Conservation (phyloP, 768 basidiomycete genomes). For the Mycena galericulata region DNA sequence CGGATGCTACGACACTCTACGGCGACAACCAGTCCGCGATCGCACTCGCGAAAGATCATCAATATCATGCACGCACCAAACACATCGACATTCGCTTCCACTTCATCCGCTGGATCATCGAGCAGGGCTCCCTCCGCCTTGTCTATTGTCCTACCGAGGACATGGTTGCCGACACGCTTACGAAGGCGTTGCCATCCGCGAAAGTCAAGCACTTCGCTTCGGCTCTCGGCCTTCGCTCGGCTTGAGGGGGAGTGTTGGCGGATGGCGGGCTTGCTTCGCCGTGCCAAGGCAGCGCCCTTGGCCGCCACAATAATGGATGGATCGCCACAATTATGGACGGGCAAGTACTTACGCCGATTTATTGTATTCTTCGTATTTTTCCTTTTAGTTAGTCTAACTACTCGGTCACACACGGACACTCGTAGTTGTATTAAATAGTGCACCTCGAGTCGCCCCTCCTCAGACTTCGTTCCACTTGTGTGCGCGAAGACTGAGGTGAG, state of each 20-base stretch:
- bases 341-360: too few relatives aligned
- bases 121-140: not conserved
- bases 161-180: conserved; percentile 5
- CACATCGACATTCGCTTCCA: not conserved
- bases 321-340: too few relatives aligned
- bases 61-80: not conserved
- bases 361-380: too few relatives aligned
- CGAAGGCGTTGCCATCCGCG: not conserved
- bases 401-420: too few relatives aligned
- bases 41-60: not conserved
- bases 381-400: too few relatives aligned
- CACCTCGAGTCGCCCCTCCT: too few relatives aligned
- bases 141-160: conserved; percentile 5
- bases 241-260: not conserved
- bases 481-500: too few relatives aligned
- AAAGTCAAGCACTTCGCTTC: conserved; percentile 2
- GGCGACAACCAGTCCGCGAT: not conserved
- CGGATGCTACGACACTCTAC: not conserved
- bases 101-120: not conserved
- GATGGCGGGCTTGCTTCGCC: too few relatives aligned
- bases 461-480: too few relatives aligned
- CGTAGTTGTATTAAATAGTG: too few relatives aligned
- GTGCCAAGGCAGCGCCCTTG: too few relatives aligned
- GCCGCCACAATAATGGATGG: too few relatives aligned
- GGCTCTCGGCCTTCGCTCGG: conserved; percentile 1